Evolutionary conservation across 1,284 basidiomycete genomes (phyloP), one percentile per base, ranked within the genome.

Genomic region (Microbotryum lychnidis-dioicae): DNA sequence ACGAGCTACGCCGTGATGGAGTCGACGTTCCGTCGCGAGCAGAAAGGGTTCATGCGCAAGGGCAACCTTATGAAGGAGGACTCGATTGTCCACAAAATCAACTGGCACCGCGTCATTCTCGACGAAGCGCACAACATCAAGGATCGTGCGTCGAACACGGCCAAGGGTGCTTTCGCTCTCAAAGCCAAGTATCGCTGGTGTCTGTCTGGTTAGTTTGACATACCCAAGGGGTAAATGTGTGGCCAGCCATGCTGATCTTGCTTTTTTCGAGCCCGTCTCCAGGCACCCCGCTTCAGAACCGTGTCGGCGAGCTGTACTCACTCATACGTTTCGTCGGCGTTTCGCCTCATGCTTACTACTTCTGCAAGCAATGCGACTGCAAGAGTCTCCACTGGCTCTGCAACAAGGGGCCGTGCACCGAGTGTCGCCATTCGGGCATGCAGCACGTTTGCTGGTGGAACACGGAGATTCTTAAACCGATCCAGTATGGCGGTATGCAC

Each of bases 91-190:
- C 96, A 99, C 75, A 77, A 80, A 58, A 83, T 97, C 64, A 77
- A 87, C 61, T 99, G 96, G 96, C 84, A 87, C 69, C 80, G 91
- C 64, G 69, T 74, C 57, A 74, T 77, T 45, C 83, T 98, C 49
- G 96, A 98, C 71, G 96, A 98, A 77, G 94, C 94, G 8, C 96
- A 99, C 76, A 97, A 96, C 74, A 98, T 96, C 79, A 78, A 78
- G 75, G 94, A 98, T 74, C 84, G 96, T 18, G 78, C 85, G 1
- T 94, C 91, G 1, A 97, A 97, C 73, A 97, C 94, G 0, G 93
- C 96, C 2, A 97, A 97, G 76, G 92, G 91, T 12, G 83, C 91
- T 0, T 99, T 98, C 73, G 89, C 91, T 56, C 79, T 98, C 6
- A 77, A 87, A 56, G 84, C 87, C 60, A 83, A 83, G 62, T 91